A percentile compares a stretch with the other conserved stretches of the same genome.
Evolutionary conservation across 2,329 filamentous ascomycete genomes (phyloP).

Genomic region (Talaromyces islandicus): DNA sequence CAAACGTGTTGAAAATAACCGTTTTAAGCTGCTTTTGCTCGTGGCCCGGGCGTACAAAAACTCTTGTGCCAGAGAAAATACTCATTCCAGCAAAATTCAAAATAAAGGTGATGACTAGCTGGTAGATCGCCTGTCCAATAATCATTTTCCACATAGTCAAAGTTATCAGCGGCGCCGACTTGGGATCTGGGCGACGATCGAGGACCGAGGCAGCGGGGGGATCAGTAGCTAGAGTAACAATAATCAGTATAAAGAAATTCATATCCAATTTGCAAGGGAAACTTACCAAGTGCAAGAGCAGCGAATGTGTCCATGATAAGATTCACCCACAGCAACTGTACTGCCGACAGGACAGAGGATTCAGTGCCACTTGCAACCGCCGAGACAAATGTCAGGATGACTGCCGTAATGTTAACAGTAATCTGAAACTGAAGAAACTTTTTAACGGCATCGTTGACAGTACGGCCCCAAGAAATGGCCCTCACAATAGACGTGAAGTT

Average conservation of each 20-base stretch:
- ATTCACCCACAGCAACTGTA: constrained; percentile 65
- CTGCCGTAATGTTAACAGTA: constrained; percentile 61
- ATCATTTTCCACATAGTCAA: constrained; percentile 45
- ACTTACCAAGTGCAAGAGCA: constrained; percentile 50
- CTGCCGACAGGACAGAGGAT: constrained; percentile 58
- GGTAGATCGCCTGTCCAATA: constrained; percentile 38
- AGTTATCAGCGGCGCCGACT: constrained; percentile 40
- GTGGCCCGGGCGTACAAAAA: constrained; percentile 21
- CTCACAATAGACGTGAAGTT: constrained; percentile 84
- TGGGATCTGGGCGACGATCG: constrained; percentile 46
- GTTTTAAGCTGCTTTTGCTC: constrained; percentile 26
- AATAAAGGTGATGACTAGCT: constrained; percentile 36
- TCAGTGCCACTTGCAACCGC: constrained; percentile 53
- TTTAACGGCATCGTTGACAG: constrained; percentile 72
- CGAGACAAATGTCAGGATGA: constrained; percentile 59
- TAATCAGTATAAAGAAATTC: not conserved
- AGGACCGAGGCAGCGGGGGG: constrained; percentile 54
- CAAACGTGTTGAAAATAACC: constrained; percentile 41
- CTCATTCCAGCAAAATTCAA: constrained; percentile 41
- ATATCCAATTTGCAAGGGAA: not conserved
- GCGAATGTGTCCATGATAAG: constrained; percentile 66
- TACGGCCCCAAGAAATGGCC: constrained; percentile 72
- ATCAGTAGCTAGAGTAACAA: constrained; percentile 47
- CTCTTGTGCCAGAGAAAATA: constrained; percentile 29
- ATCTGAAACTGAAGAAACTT: constrained; percentile 56